Base-by-base conservation (phyloP, 1,284 basidiomycete species). In the Cerioporus squamosus region DNA sequence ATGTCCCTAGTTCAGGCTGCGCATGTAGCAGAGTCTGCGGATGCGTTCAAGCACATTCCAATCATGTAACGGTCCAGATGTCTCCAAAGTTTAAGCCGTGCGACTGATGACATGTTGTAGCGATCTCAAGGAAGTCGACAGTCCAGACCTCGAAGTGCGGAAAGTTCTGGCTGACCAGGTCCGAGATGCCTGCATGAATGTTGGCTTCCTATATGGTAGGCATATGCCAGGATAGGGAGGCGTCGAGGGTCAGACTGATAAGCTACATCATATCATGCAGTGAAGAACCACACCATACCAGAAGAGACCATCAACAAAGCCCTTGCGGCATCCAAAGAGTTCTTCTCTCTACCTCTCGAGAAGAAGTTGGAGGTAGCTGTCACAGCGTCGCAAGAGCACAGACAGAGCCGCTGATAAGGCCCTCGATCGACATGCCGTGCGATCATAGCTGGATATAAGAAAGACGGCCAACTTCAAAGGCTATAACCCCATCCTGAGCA, bases 141-240 rank as follows among this genome's bases (percentile, higher is more conserved):
- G 72, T 39, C 52, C 74, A 2, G 79, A 85, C 60, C 65, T 74
- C 1, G 65, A 60, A 6, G 70, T 74, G 20, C 77, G 83, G 45
- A 72, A 74, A 51, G 77, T 71, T 2, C 72, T 93, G 1, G 89
- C 85, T 0, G 72, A 78, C 17, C 72, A 83, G 58, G 81, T 94
- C 33, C 77, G 87, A 40, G 78, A 88, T 62, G 90, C 91, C 0
- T 91, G 87, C 67, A 82, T 91, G 53, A 83, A 86, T 48, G 85
- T 87, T 8, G 92, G 91, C 0, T 94, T 94, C 73, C 91, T 94
- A 74, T 94, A 94, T 68, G 82, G 90, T 91, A 61, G 7, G 79
- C 17, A 12, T 36, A 29, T 22, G 5, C 39, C 31, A 3, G 14
- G 18, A 17, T 5, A 4, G n/a, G n/a, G n/a, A n/a, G n/a, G n/a